Percentiles rank a stretch among this genome's conserved stretches.
Evolutionary conservation across 225 moss, liverwort and hornwort genomes (phyloP).

Genomic region (Anthoceros angustus): DNA sequence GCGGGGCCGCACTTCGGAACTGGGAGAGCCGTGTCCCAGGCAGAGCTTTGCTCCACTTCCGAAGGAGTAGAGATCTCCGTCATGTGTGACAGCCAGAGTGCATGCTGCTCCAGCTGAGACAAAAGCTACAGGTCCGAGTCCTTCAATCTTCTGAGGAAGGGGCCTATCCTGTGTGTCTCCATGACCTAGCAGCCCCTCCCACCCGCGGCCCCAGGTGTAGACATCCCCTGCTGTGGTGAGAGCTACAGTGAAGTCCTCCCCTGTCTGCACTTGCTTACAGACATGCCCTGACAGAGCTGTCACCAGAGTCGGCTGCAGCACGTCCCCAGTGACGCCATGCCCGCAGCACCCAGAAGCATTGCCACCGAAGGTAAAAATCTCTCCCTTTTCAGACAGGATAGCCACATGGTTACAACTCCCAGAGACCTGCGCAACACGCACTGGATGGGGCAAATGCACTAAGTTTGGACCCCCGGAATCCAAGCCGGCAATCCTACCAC

Average conservation of each 20-base stretch:
- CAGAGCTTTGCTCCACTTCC: conserved; percentile 68
- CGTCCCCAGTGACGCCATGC: conserved; percentile 33
- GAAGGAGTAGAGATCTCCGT: conserved; percentile 58
- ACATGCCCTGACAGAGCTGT: conserved; percentile 18
- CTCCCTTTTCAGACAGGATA: conserved; percentile 6
- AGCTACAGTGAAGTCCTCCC: conserved; percentile 52
- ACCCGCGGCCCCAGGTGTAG: conserved; percentile 75
- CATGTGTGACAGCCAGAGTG: conserved; percentile 48
- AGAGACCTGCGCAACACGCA: neutral
- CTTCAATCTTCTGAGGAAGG: conserved; percentile 35
- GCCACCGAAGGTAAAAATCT: conserved; percentile 67
- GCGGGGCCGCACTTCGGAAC: conserved; percentile 44
- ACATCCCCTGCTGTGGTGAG: conserved; percentile 43
- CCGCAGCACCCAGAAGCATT: conserved; percentile 42
- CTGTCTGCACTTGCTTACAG: conserved; percentile 40
- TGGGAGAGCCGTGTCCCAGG: conserved; percentile 58
- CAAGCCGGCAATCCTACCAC: conserved; percentile 29
- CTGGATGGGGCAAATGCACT: conserved; percentile 12
- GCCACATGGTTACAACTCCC: neutral
- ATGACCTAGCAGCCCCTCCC: conserved; percentile 74
- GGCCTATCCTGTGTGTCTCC: conserved; percentile 47
- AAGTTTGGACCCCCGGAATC: conserved; percentile 38
- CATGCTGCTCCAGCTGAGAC: conserved; percentile 49
- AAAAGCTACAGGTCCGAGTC: conserved; percentile 33
- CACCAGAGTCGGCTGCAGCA: conserved; percentile 44